Evolutionary conservation across 495 filamentous ascomycete genomes (phyloP), one percentile per base, ranked within the genome.

Genomic region (Entonaema liquescens): DNA sequence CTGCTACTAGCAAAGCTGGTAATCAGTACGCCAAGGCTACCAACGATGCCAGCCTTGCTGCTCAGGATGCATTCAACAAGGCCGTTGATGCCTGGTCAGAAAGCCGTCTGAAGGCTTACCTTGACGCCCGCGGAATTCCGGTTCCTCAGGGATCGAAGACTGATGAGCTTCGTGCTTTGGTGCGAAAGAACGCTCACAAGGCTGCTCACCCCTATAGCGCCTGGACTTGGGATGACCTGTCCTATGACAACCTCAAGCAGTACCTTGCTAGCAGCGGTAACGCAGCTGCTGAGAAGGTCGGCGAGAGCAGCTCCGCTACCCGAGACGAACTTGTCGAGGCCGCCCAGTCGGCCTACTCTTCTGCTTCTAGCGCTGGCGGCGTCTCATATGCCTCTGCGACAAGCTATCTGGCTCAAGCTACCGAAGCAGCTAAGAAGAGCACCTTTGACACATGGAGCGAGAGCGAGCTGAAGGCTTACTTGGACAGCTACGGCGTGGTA

Each of bases 171-270:
- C 79, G 93, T 40, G 90, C 92, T 29, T 82, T 89, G 64, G 93
- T 94, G 5, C 87, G 92, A 64, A 84, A 89, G 61, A 83, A 91
- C 73, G 83, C 87, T 52, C 90, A 94, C 84, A 91, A 90, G 83
- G 91, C 89, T 56, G 85, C 90, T 25, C 84, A 84, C 67, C 89
- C 89, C 38, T 94, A 85, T 81, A 90, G 83, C 61, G 89, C 91
- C 21, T 95, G 93, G 91, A 94, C 89, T 33, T 95, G 93, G 79
- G 91, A 95, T 72, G 93, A 93, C 56, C 91, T 91, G 83, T 91
- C 90, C 9, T 86, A 86, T 65, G 91, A 94, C 26, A 91, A 93
- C 77, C 79, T 96, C 42, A 89, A 88, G 80, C 84, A 87, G 49
- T 96, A 92, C 68, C 83, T 96, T 5, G 83, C 85, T 3, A 82